Conservation (phyloP, 148 eudicot genomes). For the Cornus suecica region DNA sequence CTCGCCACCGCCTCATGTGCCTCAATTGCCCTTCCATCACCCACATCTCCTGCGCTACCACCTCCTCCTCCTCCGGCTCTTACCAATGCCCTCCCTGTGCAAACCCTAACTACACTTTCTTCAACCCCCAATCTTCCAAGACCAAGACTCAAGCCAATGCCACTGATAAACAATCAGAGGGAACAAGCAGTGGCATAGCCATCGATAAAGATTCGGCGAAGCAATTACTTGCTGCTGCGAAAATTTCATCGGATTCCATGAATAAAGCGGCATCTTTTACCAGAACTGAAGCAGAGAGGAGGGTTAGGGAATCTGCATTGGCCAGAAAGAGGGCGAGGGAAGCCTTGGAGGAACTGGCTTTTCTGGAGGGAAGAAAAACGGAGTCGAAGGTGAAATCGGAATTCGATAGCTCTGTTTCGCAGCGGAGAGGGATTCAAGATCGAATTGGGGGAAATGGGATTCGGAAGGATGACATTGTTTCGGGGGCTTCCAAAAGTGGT, state of each 20-base stretch:
- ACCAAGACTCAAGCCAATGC: too few species aligned
- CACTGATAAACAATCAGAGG: background rate
- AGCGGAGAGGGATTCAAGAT: background rate
- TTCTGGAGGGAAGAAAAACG: background rate
- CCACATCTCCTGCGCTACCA: background rate
- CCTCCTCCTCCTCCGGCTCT: background rate
- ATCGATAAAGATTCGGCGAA: slow-evolving; percentile 1
- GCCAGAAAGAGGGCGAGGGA: slow-evolving; percentile 12
- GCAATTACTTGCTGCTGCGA: slow-evolving; percentile 1
- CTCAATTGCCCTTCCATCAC: slow-evolving; percentile 5
- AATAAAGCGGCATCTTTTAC: background rate
- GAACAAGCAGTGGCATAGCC: background rate
- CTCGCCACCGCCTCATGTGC: background rate
- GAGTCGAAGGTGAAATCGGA: background rate
- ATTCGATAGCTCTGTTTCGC: background rate
- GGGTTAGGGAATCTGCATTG: background rate
- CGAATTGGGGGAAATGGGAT: background rate
- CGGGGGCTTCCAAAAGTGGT: background rate
- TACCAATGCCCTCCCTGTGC: slow-evolving; percentile 7
- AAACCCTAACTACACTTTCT: background rate
- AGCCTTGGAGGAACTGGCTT: background rate
- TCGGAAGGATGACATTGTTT: background rate
- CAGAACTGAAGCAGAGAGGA: slow-evolving; percentile 5
- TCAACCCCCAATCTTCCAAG: background rate
- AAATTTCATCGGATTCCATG: background rate